Conservation (phyloP, 164 flowering plant genomes). For the Pachysandra terminalis region DNA sequence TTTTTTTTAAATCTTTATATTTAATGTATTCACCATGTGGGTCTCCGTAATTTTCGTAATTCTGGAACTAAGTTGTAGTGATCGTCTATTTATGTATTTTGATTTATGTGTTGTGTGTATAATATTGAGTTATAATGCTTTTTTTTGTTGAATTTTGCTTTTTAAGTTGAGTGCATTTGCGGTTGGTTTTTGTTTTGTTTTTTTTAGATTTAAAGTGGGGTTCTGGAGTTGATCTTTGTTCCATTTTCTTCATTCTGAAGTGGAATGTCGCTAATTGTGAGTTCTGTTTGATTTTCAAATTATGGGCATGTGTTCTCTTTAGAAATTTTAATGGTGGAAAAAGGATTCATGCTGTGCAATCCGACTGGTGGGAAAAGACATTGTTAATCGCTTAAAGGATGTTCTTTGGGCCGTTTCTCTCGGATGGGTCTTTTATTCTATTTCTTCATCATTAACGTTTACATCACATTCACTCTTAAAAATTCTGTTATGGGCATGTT, state of each 20-base stretch:
- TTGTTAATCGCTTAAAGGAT: no score
- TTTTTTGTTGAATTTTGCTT: no score
- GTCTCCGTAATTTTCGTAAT: background rate
- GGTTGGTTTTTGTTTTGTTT: background rate
- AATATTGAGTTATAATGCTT: no score
- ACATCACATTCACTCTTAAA: no score
- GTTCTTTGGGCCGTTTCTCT: no score
- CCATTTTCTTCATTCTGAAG: background rate
- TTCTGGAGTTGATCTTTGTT: background rate
- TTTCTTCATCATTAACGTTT: no score
- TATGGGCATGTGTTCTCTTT: no score
- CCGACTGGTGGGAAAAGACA: no score
- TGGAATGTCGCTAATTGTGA: background rate
- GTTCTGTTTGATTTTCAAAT: background rate
- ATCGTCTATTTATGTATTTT: background rate
- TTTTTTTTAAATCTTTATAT: background rate
- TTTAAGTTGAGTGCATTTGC: background rate
- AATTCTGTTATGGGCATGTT: no score
- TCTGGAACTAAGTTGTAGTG: background rate
- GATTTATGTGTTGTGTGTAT: background rate
- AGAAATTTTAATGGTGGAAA: no score
- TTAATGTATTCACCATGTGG: background rate
- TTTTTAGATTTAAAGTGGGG: background rate
- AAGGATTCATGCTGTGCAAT: no score
- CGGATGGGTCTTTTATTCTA: no score